Evolutionary conservation across 106 monocot genomes (phyloP).

Genomic region (Dendrobium chrysotoxum): DNA sequence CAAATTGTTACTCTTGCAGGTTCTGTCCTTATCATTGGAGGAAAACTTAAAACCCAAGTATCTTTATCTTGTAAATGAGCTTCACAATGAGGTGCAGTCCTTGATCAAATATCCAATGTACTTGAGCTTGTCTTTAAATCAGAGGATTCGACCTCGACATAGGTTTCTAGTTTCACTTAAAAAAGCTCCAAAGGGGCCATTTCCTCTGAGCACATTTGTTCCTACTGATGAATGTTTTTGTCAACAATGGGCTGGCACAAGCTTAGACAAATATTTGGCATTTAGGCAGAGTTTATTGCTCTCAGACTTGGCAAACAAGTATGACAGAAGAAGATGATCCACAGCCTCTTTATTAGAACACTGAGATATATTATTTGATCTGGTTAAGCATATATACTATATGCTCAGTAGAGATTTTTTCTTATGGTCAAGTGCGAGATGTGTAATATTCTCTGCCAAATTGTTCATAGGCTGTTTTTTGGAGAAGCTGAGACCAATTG

Average conservation of each 20-base stretch:
- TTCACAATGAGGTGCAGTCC: constrained; percentile 77
- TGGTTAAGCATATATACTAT: background rate
- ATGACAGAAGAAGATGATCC: constrained; percentile 38
- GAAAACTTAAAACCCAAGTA: constrained; percentile 89
- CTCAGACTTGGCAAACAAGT: constrained; percentile 57
- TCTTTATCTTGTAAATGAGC: constrained; percentile 88
- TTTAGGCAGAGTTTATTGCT: constrained; percentile 67
- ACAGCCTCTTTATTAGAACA: background rate
- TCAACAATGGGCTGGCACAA: constrained; percentile 90
- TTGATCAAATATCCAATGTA: constrained; percentile 94
- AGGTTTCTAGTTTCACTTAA: constrained; percentile 77
- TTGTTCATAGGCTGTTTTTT: background rate
- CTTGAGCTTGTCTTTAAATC: constrained; percentile 89
- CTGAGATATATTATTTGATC: background rate
- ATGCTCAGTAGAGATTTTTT: too few species aligned
- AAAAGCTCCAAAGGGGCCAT: constrained; percentile 93
- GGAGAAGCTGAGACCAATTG: background rate
- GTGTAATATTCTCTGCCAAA: background rate
- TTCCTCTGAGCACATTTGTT: constrained; percentile 85
- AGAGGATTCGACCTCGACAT: constrained; percentile 91
- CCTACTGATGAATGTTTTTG: constrained; percentile 85
- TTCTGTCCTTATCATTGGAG: constrained; percentile 87
- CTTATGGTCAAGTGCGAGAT: background rate
- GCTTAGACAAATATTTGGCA: constrained; percentile 63
- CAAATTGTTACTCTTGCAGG: constrained; percentile 31